Conservation (phyloP, 768 basidiomycete species). For the Russula sp. region DNA sequence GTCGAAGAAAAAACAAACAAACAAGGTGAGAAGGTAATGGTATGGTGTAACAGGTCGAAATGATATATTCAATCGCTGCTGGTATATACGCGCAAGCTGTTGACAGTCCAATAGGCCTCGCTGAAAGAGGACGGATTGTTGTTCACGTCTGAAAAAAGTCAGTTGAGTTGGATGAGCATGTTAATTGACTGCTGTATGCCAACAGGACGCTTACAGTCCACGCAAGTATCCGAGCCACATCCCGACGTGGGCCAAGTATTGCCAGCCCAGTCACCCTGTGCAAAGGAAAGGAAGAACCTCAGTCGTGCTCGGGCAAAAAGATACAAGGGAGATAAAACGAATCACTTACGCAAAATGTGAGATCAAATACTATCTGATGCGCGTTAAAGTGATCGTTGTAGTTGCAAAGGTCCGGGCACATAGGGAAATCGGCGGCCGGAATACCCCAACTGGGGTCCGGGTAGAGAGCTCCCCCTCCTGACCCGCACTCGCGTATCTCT, state of each 20-base stretch:
- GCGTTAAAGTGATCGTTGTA: slow-evolving; percentile 51
- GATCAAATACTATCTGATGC: slow-evolving; percentile 55
- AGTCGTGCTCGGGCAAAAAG: neutral
- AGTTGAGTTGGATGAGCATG: neutral
- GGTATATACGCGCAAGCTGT: slow-evolving; percentile 56
- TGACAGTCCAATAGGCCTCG: slow-evolving; percentile 70
- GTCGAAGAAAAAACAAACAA: neutral
- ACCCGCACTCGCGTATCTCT: slow-evolving; percentile 36
- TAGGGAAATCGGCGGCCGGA: slow-evolving; percentile 51
- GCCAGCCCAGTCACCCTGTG: slow-evolving; percentile 29
- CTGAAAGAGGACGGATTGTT: slow-evolving; percentile 55
- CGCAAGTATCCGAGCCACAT: slow-evolving; percentile 44
- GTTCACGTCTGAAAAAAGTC: slow-evolving; percentile 48
- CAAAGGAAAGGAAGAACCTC: neutral
- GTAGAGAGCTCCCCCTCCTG: slow-evolving; percentile 8
- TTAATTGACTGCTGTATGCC: neutral
- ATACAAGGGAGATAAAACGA: slow-evolving; percentile 4
- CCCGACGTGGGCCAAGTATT: slow-evolving; percentile 29
- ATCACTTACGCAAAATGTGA: slow-evolving; percentile 56
- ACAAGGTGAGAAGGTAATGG: no score
- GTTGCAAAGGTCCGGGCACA: slow-evolving; percentile 44
- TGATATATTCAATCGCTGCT: slow-evolving; percentile 22
- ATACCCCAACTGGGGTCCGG: slow-evolving; percentile 40
- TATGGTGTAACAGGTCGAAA: slow-evolving; percentile 28
- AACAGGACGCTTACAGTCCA: slow-evolving; percentile 43